Evolutionary conservation across 345 rosid species (phyloP).

Genomic region (Capsella bursapastoris): DNA sequence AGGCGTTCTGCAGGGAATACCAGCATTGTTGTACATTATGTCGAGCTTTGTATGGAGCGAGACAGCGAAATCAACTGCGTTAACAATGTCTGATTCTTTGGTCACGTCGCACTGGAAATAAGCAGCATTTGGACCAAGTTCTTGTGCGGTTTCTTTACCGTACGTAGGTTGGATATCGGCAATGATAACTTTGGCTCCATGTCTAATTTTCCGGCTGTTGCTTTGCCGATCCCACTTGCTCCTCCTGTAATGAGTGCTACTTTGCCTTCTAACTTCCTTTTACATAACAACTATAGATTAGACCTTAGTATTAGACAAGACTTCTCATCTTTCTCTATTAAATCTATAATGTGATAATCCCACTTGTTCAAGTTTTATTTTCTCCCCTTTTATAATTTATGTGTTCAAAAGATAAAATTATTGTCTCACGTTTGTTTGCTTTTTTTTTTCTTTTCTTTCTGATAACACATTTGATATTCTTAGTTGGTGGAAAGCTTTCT

Average conservation of each 20-base stretch:
- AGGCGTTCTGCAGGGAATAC: constrained; percentile 67
- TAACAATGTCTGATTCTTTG: constrained; percentile 67
- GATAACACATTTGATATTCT: constrained; percentile 4
- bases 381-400: neutral
- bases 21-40: constrained; percentile 89
- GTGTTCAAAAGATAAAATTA: neutral
- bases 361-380: too few species aligned
- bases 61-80: constrained; percentile 70
- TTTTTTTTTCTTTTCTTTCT: neutral
- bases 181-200: constrained; percentile 82
- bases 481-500: constrained; percentile 31
- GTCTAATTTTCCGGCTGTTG: constrained; percentile 66
- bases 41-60: constrained; percentile 58
- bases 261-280: constrained; percentile 80
- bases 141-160: constrained; percentile 58
- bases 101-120: constrained; percentile 71
- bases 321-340: constrained; percentile 6
- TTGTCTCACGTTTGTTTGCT: neutral
- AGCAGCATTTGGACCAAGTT: constrained; percentile 66
- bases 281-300: constrained; percentile 10
- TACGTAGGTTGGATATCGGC: constrained; percentile 68
- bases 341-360: neutral
- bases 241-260: constrained; percentile 89
- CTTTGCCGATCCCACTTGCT: constrained; percentile 89
- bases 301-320: neutral